These are phyloP conservation scores for Picochlorum sp. DNA, from an alignment of 139 green algal species.

Conservation along the genomic window DNA sequence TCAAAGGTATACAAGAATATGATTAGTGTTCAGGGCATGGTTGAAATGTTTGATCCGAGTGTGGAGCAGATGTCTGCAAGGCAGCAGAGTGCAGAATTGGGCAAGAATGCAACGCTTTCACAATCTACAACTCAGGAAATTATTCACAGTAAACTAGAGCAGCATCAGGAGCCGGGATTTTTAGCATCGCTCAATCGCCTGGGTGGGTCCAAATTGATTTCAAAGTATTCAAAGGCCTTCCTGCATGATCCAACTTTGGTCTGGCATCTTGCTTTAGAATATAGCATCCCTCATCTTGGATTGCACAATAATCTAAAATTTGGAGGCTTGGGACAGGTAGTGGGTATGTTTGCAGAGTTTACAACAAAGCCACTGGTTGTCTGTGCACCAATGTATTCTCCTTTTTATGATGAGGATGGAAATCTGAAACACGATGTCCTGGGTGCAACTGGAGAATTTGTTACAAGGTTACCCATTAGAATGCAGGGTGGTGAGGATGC, in stretches of 20 bases:
- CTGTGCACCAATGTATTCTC: constrained; percentile 32
- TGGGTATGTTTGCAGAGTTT: constrained; percentile 27
- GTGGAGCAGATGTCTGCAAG: too few relatives aligned
- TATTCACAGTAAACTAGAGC: too few relatives aligned
- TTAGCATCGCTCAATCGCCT: not conserved
- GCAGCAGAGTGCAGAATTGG: too few relatives aligned
- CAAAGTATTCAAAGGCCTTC: not conserved
- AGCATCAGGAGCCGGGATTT: too few relatives aligned
- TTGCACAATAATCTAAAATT: constrained; percentile 22
- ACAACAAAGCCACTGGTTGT: constrained; percentile 25
- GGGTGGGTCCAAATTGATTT: not conserved
- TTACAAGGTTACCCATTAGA: not conserved
- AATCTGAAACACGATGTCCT: constrained; percentile 9
- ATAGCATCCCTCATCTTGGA: constrained; percentile 32
- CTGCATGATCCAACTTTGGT: not conserved
- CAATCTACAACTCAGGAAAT: too few relatives aligned
- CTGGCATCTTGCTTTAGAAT: constrained; percentile 37
- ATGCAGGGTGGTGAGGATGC: not conserved
- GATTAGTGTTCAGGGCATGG: too few relatives aligned
- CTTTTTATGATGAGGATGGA: constrained; percentile 21
- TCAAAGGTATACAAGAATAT: too few relatives aligned
- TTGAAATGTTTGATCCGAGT: too few relatives aligned
- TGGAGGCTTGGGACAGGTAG: constrained; percentile 35
- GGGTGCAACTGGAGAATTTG: not conserved
- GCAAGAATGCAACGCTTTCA: too few relatives aligned